Evolutionary conservation across 169 alveolate genomes (phyloP).

Genomic region (Plasmodium fragile): DNA sequence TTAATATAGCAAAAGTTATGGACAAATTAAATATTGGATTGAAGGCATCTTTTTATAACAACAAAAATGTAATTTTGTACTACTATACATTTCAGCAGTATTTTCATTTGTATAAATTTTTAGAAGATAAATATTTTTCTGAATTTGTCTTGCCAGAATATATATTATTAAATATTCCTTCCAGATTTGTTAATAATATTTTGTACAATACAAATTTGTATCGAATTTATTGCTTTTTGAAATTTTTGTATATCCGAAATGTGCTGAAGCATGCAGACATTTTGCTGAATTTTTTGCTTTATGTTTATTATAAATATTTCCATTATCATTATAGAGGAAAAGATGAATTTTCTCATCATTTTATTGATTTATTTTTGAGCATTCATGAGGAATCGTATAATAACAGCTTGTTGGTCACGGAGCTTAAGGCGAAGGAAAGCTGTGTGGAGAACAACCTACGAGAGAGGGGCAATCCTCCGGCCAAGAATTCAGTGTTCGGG

Average conservation of each 20-base stretch:
- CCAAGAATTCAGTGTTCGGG: background rate
- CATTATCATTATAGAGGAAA: conserved; percentile 27
- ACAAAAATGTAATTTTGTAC: conserved; percentile 53
- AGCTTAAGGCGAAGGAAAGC: conserved; percentile 15
- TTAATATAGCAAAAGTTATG: conserved; percentile 45
- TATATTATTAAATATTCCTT: conserved; percentile 24
- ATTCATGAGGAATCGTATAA: conserved; percentile 67
- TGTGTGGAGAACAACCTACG: background rate
- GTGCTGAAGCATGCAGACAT: conserved; percentile 39
- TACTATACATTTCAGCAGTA: conserved; percentile 59
- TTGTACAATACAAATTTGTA: conserved; percentile 31
- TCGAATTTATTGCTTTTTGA: conserved; percentile 39
- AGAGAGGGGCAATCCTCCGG: background rate
- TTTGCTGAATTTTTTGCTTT: conserved; percentile 52
- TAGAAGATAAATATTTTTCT: conserved; percentile 54
- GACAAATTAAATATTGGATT: conserved; percentile 70
- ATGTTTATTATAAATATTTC: conserved; percentile 73
- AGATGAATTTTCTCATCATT: conserved; percentile 22
- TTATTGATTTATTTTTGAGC: conserved; percentile 52
- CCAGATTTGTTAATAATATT: conserved; percentile 14
- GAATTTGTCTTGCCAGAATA: conserved; percentile 62
- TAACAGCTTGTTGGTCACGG: conserved; percentile 11
- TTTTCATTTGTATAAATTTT: conserved; percentile 52
- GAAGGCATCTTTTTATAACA: conserved; percentile 73
- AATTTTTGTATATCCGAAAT: conserved; percentile 39